phyloP scores from a whole-genome alignment of 2,329 filamentous ascomycete species.

The Botrytis fragariae region DNA sequence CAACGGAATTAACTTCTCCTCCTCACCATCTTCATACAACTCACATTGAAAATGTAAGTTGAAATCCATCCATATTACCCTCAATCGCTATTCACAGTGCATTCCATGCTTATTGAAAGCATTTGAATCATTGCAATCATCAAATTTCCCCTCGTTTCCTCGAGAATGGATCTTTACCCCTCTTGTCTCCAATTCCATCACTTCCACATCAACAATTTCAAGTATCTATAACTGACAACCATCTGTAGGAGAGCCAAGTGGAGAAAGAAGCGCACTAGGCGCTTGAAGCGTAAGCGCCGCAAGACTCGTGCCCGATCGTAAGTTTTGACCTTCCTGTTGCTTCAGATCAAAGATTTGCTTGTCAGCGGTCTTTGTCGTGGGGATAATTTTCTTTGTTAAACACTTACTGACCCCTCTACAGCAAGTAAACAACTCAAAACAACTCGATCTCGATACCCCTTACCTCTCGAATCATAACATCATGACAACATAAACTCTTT shows the following conservation, averaged over 20 bases:
- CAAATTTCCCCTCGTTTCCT: background rate
- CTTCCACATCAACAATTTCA: constrained; percentile 8
- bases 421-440: constrained; percentile 46
- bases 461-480: constrained; percentile 34
- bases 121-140: background rate
- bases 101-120: background rate
- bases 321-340: constrained; percentile 44
- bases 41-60: constrained; percentile 13
- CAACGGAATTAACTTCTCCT: background rate
- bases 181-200: background rate
- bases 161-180: background rate
- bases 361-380: constrained; percentile 5
- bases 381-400: background rate
- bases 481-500: constrained; percentile 41
- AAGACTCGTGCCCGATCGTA: constrained; percentile 98
- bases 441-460: constrained; percentile 44
- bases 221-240: background rate
- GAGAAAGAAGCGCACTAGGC: constrained; percentile 99
- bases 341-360: background rate
- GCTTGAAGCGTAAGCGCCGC: constrained; percentile 99
- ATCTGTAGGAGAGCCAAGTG: constrained; percentile 82
- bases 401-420: constrained; percentile 31
- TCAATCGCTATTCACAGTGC: background rate
- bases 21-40: background rate
- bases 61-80: background rate